Conservation (phyloP, 2,329 filamentous ascomycete genomes). For the Fusarium nodosum region DNA sequence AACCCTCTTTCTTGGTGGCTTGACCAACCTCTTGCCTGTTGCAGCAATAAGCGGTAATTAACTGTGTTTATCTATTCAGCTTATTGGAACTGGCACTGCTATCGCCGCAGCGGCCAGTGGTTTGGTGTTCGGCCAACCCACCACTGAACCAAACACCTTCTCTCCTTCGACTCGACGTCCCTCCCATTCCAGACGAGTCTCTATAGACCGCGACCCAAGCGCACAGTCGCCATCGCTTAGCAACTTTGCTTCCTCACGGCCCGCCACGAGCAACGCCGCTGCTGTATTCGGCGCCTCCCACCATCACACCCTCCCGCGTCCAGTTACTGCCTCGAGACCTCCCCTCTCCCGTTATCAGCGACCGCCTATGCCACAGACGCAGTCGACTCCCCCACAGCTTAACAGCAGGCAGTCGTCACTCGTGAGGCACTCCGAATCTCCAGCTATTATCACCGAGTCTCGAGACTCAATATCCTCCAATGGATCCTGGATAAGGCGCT, state of each 20-base stretch:
- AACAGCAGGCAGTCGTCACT: constrained; percentile 60
- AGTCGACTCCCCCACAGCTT: constrained; percentile 57
- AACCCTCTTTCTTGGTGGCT: constrained; percentile 44
- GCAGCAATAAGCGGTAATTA: constrained; percentile 37
- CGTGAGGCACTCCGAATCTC: constrained; percentile 56
- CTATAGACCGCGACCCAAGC: constrained; percentile 54
- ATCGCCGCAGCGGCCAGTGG: constrained; percentile 72
- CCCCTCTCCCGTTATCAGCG: constrained; percentile 57
- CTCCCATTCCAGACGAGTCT: constrained; percentile 51
- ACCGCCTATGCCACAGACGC: constrained; percentile 57
- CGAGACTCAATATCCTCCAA: constrained; percentile 72
- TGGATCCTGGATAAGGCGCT: constrained; percentile 79
- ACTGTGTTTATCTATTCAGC: constrained; percentile 56
- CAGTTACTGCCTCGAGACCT: constrained; percentile 54
- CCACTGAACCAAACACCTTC: constrained; percentile 58
- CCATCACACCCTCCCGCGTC: constrained; percentile 50
- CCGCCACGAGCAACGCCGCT: constrained; percentile 59
- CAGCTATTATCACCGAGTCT: constrained; percentile 58
- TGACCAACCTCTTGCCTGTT: constrained; percentile 36
- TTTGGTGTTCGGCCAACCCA: constrained; percentile 69
- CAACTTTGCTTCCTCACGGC: constrained; percentile 56
- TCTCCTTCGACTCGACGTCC: constrained; percentile 48
- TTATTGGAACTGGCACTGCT: constrained; percentile 72
- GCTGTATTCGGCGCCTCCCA: constrained; percentile 52
- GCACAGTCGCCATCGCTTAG: constrained; percentile 45